A percentile compares a stretch with the other conserved stretches of the same genome.
phyloP scores from a whole-genome alignment of 2,329 filamentous ascomycete species.

The Talaromyces sp. region DNA sequence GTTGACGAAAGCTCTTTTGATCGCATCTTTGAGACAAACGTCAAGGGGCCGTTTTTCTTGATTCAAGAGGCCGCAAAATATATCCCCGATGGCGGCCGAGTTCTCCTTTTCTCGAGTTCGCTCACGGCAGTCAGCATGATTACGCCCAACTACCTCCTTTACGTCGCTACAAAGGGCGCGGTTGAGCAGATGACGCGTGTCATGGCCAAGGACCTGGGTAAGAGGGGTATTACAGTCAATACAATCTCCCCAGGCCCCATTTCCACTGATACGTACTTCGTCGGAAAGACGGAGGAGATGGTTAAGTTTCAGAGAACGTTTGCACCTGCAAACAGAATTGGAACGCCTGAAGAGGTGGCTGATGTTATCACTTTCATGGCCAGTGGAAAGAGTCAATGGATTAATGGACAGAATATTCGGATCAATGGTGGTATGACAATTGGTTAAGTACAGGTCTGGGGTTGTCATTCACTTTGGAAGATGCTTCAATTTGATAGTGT shows the following conservation, averaged over 20 bases:
- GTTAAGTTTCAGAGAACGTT: not conserved
- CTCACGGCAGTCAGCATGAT: slow-evolving; percentile 34
- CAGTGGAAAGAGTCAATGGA: slow-evolving; percentile 5
- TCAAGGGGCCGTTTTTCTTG: slow-evolving; percentile 59
- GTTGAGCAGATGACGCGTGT: slow-evolving; percentile 59
- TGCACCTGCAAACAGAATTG: not conserved
- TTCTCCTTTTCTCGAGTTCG: slow-evolving; percentile 52
- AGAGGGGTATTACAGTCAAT: slow-evolving; percentile 55
- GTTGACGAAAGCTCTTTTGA: slow-evolving; percentile 56
- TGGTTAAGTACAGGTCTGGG: not conserved
- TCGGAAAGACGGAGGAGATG: slow-evolving; percentile 47
- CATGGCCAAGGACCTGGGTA: slow-evolving; percentile 56
- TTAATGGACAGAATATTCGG: slow-evolving; percentile 3
- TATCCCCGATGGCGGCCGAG: slow-evolving; percentile 51
- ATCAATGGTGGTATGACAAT: slow-evolving; percentile 4
- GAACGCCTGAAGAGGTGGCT: not conserved
- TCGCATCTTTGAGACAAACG: slow-evolving; percentile 51
- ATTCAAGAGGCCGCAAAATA: slow-evolving; percentile 53
- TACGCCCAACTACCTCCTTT: slow-evolving; percentile 51
- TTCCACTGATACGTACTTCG: slow-evolving; percentile 55
- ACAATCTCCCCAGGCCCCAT: slow-evolving; percentile 55
- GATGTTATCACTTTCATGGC: slow-evolving; percentile 6
- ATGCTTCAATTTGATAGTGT: not conserved
- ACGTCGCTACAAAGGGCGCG: slow-evolving; percentile 58
- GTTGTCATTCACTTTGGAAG: not conserved